Evolutionary conservation across 2,329 filamentous ascomycete species (phyloP), one percentile per base, ranked within the genome.

Genomic region (Penicillium polonicum): DNA sequence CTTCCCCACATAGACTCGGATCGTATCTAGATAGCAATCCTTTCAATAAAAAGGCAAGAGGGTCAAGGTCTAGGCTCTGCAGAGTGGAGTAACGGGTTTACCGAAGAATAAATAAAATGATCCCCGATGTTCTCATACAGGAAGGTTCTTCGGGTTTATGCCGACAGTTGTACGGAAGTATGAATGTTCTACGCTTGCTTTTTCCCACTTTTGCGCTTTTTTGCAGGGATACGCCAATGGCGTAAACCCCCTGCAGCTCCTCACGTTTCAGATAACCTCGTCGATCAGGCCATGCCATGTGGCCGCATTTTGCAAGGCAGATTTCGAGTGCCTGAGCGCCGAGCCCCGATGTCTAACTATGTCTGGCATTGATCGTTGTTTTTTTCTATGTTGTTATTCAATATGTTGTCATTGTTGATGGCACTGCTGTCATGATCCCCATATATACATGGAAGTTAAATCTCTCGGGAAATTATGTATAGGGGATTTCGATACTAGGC

Each of bases 281-380:
- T 48, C 21, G 53, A 59, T 59, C 57, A 52, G 54, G 25, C 33
- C 57, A 57, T 59, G 57, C 57, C 57, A 59, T 59, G 57, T 59
- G 57, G 53, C 29, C 19, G 23, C 13, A 15, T 36, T 38, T 48
- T 23, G n/a, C 54, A 36, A 59, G 57, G 54, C 54, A 59, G 57
- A 57, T 21, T 52, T 21, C 29, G 21, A 38, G 35, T 41, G 29
- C 29, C 38, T 42, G 39, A 50, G 23, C 27, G 45, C 19, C 42
- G 43, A 46, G 23, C n/a, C 49, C 23, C 42, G 35, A 45, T 61
- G 50, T 10, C 23, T 23, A 23, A 23, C 31, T 36, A 7, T 12
- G 25, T 44, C 10, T 15, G 9, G 31, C 29, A 35, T 38, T 19
- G 45, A 54, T 51, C 27, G 12, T 27, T 27, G 5, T n/a, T 33